A percentile compares a stretch with the other conserved stretches of the same genome.
These are phyloP conservation scores for Ajuga chamaepitys DNA, from an alignment of 257 asterid genomes.

Conservation along the genomic window DNA sequence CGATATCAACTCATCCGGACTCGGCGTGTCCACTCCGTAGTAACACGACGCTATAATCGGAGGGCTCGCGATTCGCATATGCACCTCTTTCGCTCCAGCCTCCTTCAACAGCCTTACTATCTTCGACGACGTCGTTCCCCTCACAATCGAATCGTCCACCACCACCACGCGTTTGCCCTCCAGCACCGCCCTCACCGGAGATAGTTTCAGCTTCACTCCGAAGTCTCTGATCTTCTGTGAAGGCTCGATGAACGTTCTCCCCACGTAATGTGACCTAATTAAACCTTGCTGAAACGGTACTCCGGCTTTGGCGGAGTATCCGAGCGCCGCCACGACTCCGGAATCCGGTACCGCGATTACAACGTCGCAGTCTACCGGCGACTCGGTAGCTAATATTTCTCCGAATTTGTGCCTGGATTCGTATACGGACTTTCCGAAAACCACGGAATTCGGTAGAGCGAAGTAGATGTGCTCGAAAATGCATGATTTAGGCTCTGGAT, in stretches of 20 bases:
- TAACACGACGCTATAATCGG: slow-evolving; percentile 80
- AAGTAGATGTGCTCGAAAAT: slow-evolving; percentile 89
- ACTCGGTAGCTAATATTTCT: slow-evolving; percentile 58
- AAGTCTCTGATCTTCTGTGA: slow-evolving; percentile 88
- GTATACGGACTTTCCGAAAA: slow-evolving; percentile 76
- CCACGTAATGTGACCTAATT: slow-evolving; percentile 87
- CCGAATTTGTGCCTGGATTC: slow-evolving; percentile 69
- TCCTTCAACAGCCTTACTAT: slow-evolving; percentile 85
- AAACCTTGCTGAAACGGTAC: slow-evolving; percentile 88
- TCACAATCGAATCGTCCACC: slow-evolving; percentile 89
- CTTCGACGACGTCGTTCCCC: slow-evolving; percentile 89
- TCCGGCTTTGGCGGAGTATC: slow-evolving; percentile 83
- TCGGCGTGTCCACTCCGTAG: slow-evolving; percentile 88
- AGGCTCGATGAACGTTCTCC: slow-evolving; percentile 92
- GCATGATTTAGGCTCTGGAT: slow-evolving; percentile 62
- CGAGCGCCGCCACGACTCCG: slow-evolving; percentile 90
- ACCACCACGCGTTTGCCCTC: slow-evolving; percentile 98
- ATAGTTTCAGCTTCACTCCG: slow-evolving; percentile 81
- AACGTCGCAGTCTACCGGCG: slow-evolving; percentile 89
- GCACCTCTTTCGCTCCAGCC: slow-evolving; percentile 89
- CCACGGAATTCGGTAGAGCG: slow-evolving; percentile 63
- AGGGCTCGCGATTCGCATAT: slow-evolving; percentile 93
- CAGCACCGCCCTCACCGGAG: slow-evolving; percentile 79
- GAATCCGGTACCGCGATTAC: slow-evolving; percentile 95
- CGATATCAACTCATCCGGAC: slow-evolving; percentile 69